These are phyloP conservation scores for Prunus mume DNA, from an alignment of 306 rosid species.

Conservation along the genomic window DNA sequence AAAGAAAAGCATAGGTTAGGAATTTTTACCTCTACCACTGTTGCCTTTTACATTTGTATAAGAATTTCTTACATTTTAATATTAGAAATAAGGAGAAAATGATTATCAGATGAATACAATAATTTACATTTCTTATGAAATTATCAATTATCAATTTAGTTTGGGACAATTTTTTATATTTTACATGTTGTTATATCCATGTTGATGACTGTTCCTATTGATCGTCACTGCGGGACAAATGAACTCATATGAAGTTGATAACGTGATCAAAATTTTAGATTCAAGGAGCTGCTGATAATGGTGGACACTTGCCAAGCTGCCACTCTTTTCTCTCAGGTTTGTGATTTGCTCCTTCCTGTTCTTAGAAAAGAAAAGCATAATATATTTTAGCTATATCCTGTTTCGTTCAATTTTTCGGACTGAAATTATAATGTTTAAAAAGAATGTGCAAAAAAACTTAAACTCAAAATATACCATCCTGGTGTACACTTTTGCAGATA, in stretches of 20 bases:
- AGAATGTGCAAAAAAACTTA: not conserved
- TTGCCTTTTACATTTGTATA: not conserved
- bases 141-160: not conserved
- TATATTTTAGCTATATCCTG: not conserved
- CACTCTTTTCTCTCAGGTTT: conserved; percentile 91
- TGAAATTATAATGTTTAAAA: not conserved
- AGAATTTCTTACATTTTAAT: not conserved
- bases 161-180: not conserved
- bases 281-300: conserved; percentile 98
- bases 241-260: conserved; percentile 25
- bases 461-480: not conserved
- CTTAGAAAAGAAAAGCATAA: not conserved
- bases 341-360: conserved; percentile 13
- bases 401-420: not conserved
- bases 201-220: conserved; percentile 5
- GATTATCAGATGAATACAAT: not conserved
- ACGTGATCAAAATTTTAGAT: conserved; percentile 46
- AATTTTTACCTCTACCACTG: conserved; percentile 9
- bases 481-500: not conserved
- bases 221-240: not conserved
- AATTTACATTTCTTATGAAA: not conserved
- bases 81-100: not conserved
- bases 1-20: conserved; percentile 83
- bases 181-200: not conserved
- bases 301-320: conserved; percentile 99